A percentile compares a stretch with the other conserved stretches of the same genome.
Evolutionary conservation across 163 green algal species (phyloP).

Genomic region (Prototheca wickerhamii): DNA sequence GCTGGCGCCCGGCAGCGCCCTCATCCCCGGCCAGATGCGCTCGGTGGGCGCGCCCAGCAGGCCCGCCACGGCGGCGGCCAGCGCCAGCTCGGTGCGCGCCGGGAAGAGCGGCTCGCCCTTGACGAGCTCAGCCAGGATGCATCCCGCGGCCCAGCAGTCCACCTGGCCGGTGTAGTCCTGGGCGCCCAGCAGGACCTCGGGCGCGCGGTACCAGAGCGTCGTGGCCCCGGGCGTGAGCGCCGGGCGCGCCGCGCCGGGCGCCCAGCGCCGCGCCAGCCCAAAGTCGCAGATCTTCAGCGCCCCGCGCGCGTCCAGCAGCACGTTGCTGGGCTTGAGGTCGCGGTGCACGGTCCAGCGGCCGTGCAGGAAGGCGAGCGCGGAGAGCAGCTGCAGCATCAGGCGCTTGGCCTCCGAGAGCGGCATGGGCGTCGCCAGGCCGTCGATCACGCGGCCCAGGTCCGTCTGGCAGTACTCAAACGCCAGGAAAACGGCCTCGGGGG

Average conservation of each 20-base stretch:
- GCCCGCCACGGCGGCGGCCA: conserved; percentile 44
- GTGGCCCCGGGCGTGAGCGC: conserved; percentile 37
- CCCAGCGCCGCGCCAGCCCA: conserved; percentile 28
- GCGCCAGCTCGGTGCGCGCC: conserved; percentile 44
- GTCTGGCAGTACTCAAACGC: conserved; percentile 77
- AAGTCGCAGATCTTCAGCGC: conserved; percentile 57
- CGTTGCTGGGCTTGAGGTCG: conserved; percentile 85
- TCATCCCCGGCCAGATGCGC: conserved; percentile 60
- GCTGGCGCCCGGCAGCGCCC: conserved; percentile 22
- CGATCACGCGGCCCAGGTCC: conserved; percentile 64
- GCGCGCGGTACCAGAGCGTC: conserved; percentile 50
- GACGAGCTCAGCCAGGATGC: conserved; percentile 43
- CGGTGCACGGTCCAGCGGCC: conserved; percentile 79
- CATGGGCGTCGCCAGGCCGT: conserved; percentile 42
- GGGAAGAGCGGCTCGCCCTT: conserved; percentile 62
- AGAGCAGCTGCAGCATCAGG: conserved; percentile 77
- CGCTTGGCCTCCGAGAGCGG: conserved; percentile 60
- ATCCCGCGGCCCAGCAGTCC: conserved; percentile 49
- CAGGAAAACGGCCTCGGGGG: conserved; percentile 64
- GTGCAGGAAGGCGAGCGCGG: conserved; percentile 82
- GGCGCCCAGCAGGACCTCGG: conserved; percentile 46
- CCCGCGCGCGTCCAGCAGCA: conserved; percentile 65
- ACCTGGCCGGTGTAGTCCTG: conserved; percentile 27
- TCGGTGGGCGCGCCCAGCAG: conserved; percentile 59
- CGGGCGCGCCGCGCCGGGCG: conserved; percentile 26